Conservation (phyloP, 441 rosid genomes). For the Aquilaria agallochum region DNA sequence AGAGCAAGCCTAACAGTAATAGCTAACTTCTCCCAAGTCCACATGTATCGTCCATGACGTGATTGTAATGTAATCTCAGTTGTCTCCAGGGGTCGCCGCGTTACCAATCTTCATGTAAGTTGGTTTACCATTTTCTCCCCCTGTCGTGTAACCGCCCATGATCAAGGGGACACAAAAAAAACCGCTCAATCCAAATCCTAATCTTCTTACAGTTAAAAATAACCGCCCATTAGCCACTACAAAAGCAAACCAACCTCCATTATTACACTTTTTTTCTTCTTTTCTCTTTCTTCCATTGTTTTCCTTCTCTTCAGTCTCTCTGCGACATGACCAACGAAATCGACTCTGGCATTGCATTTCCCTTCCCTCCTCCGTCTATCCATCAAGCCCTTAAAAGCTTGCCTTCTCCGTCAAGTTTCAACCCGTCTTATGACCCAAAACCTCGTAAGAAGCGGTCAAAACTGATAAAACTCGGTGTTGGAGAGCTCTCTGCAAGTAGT, state of each 20-base stretch:
- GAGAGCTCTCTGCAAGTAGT: slow-evolving; percentile 13
- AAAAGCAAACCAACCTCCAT: slow-evolving; percentile 23
- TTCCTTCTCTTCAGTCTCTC: slow-evolving; percentile 1
- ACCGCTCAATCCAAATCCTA: slow-evolving; percentile 26
- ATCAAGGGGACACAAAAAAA: slow-evolving; percentile 11
- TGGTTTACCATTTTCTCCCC: no score
- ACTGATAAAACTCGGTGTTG: slow-evolving; percentile 27
- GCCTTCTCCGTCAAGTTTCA: slow-evolving; percentile 17
- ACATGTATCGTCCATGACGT: no score
- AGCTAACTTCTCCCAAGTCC: no score
- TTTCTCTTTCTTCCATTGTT: neutral
- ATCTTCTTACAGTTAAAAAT: slow-evolving; percentile 12
- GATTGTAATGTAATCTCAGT: no score
- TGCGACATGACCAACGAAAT: slow-evolving; percentile 24
- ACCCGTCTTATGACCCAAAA: slow-evolving; percentile 26
- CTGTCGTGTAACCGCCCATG: slow-evolving; percentile 3
- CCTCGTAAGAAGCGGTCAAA: slow-evolving; percentile 55
- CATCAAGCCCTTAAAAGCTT: slow-evolving; percentile 9
- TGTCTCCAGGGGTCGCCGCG: no score
- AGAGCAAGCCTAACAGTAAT: no score
- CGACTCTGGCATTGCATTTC: slow-evolving; percentile 34
- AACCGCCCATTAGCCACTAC: slow-evolving; percentile 31
- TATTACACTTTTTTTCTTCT: slow-evolving; percentile 19
- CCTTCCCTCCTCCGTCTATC: slow-evolving; percentile 26
- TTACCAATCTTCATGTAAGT: no score